Conservation (phyloP, 768 basidiomycete species). For the Lentinula boryana region DNA sequence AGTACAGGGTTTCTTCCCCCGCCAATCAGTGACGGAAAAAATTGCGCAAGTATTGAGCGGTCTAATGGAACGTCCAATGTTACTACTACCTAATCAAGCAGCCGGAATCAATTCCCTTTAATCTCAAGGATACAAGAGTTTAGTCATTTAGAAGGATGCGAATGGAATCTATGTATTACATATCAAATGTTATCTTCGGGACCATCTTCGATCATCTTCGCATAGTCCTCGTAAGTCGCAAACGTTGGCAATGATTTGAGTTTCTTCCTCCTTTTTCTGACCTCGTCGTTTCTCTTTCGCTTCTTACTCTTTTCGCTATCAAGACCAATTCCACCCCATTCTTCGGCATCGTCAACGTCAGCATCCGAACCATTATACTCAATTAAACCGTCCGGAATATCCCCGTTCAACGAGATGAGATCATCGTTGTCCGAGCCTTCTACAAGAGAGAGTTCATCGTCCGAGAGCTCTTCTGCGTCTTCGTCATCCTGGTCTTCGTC, state of each 20-base stretch:
- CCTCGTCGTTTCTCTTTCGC: conserved; percentile 33
- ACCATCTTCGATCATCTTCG: conserved; percentile 75
- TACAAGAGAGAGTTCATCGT: conserved; percentile 42
- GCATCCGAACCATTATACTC: conserved; percentile 49
- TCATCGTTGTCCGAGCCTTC: conserved; percentile 73
- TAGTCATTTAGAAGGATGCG: too few relatives aligned
- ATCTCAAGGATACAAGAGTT: too few relatives aligned
- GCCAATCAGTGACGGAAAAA: not conserved
- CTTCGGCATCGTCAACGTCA: conserved; percentile 36
- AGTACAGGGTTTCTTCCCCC: not conserved
- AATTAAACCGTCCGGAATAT: conserved; percentile 50
- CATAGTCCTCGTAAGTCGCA: conserved; percentile 84
- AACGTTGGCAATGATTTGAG: conserved; percentile 67
- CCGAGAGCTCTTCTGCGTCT: conserved; percentile 25
- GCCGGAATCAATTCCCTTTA: not conserved
- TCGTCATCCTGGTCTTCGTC: conserved; percentile 27
- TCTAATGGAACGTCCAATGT: not conserved
- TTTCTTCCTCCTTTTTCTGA: conserved; percentile 59
- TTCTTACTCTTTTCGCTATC: conserved; percentile 28
- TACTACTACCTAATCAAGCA: not conserved
- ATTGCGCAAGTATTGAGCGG: not conserved
- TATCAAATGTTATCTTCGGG: conserved; percentile 57
- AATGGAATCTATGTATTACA: too few relatives aligned
- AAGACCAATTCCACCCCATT: conserved; percentile 48
- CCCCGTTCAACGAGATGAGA: conserved; percentile 51